Conservation (phyloP, 164 flowering plant species). For the Pachysandra terminalis region DNA sequence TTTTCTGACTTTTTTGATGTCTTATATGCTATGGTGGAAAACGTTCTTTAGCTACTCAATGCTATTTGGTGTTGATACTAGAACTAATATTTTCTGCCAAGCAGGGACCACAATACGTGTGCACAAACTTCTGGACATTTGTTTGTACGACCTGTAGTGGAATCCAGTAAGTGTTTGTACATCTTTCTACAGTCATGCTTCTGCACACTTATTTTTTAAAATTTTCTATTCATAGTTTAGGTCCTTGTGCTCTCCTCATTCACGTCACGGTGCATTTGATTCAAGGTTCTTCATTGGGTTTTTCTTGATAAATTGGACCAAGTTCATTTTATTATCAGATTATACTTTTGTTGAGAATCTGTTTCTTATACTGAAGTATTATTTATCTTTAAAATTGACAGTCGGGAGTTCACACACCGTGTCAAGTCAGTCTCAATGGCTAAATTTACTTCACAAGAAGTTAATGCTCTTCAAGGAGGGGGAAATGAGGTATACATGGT, state of each 20-base stretch:
- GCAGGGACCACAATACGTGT: slow-evolving; percentile 92
- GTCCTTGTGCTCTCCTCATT: background rate
- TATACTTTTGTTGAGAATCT: too few relatives aligned
- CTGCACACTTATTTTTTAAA: background rate
- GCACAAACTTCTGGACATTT: slow-evolving; percentile 78
- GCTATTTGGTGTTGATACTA: background rate
- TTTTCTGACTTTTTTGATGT: background rate
- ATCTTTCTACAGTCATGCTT: background rate
- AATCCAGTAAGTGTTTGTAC: slow-evolving; percentile 58
- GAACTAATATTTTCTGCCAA: background rate
- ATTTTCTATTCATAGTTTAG: background rate
- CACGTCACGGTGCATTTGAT: background rate
- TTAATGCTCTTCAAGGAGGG: slow-evolving; percentile 82
- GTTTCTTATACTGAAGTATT: slow-evolving; percentile 6
- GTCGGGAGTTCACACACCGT: slow-evolving; percentile 98
- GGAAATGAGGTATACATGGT: slow-evolving; percentile 75
- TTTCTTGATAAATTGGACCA: background rate
- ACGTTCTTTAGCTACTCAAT: background rate
- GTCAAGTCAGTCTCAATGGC: slow-evolving; percentile 99
- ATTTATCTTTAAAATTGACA: slow-evolving; percentile 19
- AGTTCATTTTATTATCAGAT: background rate
- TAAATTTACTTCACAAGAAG: slow-evolving; percentile 93
- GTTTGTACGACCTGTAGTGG: slow-evolving; percentile 84
- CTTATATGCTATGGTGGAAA: background rate
- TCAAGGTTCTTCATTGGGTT: background rate